Conservation (phyloP, 345 rosid genomes). For the Brassica juncea region DNA sequence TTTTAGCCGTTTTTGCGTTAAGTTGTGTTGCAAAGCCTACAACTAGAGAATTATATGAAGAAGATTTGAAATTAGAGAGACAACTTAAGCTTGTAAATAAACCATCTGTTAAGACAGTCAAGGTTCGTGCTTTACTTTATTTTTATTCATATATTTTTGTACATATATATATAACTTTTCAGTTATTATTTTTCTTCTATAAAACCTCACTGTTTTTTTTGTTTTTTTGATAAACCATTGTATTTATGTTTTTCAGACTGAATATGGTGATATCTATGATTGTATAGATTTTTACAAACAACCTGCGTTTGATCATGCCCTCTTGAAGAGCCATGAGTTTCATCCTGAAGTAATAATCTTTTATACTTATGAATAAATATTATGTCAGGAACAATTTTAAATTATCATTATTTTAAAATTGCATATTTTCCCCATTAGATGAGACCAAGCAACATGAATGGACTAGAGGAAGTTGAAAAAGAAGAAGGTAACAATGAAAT, state of each 20-base stretch:
- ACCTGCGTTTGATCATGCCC: slow-evolving; percentile 32
- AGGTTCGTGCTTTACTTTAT: not conserved
- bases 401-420: not conserved
- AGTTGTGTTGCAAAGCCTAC: not conserved
- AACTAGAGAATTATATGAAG: slow-evolving; percentile 22
- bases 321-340: slow-evolving; percentile 32
- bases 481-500: not conserved
- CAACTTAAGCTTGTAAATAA: slow-evolving; percentile 33
- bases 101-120: slow-evolving; percentile 31
- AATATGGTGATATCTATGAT: slow-evolving; percentile 30
- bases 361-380: slow-evolving; percentile 14
- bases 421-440: slow-evolving; percentile 22
- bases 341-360: slow-evolving; percentile 28
- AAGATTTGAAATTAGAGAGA: slow-evolving; percentile 39
- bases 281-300: slow-evolving; percentile 38
- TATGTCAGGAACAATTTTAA: not conserved
- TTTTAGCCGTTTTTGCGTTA: not conserved
- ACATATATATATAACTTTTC: not conserved
- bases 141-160: not conserved
- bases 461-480: not conserved
- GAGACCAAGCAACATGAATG: slow-evolving; percentile 34
- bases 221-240: not conserved
- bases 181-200: not conserved
- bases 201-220: not conserved
- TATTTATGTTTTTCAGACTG: slow-evolving; percentile 18